Conservation (phyloP, 345 rosid genomes). For the Populus davidiana region DNA sequence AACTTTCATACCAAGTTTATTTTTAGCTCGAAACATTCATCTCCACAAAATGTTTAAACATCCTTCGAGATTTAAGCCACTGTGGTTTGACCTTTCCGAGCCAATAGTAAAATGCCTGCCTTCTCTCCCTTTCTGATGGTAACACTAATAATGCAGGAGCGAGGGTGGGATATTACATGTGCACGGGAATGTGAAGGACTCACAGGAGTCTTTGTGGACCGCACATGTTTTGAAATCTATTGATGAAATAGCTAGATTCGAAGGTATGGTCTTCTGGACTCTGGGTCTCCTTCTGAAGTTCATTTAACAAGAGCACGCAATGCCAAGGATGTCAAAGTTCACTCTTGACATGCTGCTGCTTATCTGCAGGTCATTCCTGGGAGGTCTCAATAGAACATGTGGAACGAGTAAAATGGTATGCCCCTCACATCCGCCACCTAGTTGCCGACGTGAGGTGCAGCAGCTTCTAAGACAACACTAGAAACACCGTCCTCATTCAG, state of each 20-base stretch:
- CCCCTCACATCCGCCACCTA: slow-evolving; percentile 87
- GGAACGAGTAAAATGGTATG: slow-evolving; percentile 94
- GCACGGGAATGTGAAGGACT: slow-evolving; percentile 85
- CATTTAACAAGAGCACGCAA: neutral
- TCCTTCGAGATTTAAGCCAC: too few relatives aligned
- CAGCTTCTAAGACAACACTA: slow-evolving; percentile 9
- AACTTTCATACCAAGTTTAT: too few relatives aligned
- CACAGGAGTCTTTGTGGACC: slow-evolving; percentile 57
- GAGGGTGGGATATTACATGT: slow-evolving; percentile 85
- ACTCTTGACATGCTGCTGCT: slow-evolving; percentile 5
- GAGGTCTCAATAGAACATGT: slow-evolving; percentile 61
- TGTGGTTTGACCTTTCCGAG: neutral
- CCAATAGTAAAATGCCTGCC: neutral
- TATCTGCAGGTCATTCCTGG: slow-evolving; percentile 64
- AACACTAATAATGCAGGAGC: slow-evolving; percentile 44
- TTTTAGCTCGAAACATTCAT: too few relatives aligned
- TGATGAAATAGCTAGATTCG: slow-evolving; percentile 54
- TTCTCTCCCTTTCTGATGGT: neutral
- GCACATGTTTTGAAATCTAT: slow-evolving; percentile 52
- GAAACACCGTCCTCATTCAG: neutral
- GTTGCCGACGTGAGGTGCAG: slow-evolving; percentile 80
- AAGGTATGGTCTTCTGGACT: slow-evolving; percentile 46
- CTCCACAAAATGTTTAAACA: too few relatives aligned
- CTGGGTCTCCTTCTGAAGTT: neutral
- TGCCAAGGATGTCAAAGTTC: neutral